Evolutionary conservation across 345 rosid genomes (phyloP), one percentile per base, ranked within the genome.

Genomic region (Eucalyptus marginata): DNA sequence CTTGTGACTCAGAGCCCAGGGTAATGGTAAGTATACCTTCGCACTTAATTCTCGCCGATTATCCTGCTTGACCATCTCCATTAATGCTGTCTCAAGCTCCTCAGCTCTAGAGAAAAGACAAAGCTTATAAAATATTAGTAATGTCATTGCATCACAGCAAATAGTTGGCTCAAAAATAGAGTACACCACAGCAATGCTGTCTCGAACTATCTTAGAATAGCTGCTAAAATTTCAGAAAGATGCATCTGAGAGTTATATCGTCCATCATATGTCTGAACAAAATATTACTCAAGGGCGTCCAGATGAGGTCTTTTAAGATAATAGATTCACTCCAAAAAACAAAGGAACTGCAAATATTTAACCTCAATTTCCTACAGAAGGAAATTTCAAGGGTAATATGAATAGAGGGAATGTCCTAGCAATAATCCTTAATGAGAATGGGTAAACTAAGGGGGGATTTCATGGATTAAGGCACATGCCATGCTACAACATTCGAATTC

Each of bases 1-100:
- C 83, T 40, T 25, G 84, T 12, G 15, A 76, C 47, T 40, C 47
- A 76, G 84, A 76, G 86, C 25, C 47, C 25, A 71, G 29, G 27
- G 47, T 76, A 76, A 44, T 6, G 27, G 84, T 50, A 79, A 54
- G 89, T 86, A 68, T 96, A 98, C 99, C 98, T 88, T 94, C 49
- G 99, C 99, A 90, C 99, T 96, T 94, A 98, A 93, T 92, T 98
- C 95, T 86, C 99, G 94, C 56, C 99, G 94, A 88, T 98, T 98
- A 87, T 98, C 99, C 92, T 95, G 99, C 93, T 98, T 97, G 91
- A 98, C 99, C 94, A 98, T 98, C 94, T 98, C 99, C 99, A 98
- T 97, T 92, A 98, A 93, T 90, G 99, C 99, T 25, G 99, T 97
- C 95, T 98, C 99, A 93, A 98, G 93, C 93, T 98, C 99, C 93